Evolutionary conservation across 345 rosid genomes (phyloP).

Genomic region (Microcos paniculata): DNA sequence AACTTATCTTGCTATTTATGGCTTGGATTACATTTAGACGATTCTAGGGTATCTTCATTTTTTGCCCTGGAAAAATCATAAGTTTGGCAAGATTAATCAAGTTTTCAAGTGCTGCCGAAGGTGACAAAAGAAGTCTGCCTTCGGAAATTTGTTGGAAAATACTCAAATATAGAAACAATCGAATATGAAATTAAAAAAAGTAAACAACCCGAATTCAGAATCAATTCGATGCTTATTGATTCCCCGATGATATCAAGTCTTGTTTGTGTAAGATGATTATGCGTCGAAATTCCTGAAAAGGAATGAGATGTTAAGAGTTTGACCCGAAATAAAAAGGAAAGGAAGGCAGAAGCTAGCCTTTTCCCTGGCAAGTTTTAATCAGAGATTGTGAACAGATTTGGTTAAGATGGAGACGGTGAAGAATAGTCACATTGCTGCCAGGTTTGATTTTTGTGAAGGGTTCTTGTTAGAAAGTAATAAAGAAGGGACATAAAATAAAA

Average conservation of each 20-base stretch:
- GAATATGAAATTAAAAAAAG: too few relatives aligned
- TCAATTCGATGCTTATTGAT: too few relatives aligned
- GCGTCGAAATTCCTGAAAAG: background rate
- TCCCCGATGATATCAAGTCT: background rate
- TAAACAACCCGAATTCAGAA: too few relatives aligned
- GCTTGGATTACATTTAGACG: background rate
- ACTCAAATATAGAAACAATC: too few relatives aligned
- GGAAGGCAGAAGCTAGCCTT: background rate
- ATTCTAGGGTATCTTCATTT: background rate
- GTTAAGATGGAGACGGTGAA: background rate
- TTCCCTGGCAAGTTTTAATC: background rate
- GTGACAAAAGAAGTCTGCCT: too few relatives aligned
- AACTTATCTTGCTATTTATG: background rate
- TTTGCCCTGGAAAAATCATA: background rate
- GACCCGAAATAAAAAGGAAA: background rate
- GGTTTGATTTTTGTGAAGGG: background rate
- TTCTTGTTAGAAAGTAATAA: background rate
- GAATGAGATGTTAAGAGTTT: background rate
- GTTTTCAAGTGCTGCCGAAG: background rate
- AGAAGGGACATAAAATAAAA: background rate
- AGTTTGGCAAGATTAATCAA: background rate
- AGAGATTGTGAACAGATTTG: conserved; percentile 1
- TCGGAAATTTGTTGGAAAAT: too few relatives aligned
- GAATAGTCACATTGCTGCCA: background rate
- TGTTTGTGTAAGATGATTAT: background rate